A percentile compares a stretch with the other conserved stretches of the same genome.
Evolutionary conservation across 108 stramenopile species (phyloP).

Genomic region (Chaetoceros muelleri): DNA sequence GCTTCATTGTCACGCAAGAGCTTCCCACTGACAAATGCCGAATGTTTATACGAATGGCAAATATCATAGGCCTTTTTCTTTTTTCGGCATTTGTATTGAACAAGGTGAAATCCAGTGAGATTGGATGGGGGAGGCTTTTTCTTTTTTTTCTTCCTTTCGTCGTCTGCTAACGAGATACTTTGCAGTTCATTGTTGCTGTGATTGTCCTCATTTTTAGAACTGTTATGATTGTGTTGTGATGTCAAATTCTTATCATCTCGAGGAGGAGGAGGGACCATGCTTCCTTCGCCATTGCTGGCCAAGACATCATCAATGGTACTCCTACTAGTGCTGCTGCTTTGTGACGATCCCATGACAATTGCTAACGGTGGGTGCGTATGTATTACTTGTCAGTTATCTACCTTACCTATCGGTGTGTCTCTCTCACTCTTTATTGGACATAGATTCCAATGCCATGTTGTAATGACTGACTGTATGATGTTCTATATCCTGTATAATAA

Average conservation of each 20-base stretch:
- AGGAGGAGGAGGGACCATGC: no score
- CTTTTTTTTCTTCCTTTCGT: not conserved
- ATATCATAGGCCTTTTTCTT: constrained; percentile 26
- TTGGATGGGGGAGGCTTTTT: not conserved
- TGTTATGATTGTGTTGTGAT: not conserved
- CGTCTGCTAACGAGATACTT: not conserved
- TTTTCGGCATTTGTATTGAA: constrained; percentile 36
- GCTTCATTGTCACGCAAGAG: constrained; percentile 20
- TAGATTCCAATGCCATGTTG: no score
- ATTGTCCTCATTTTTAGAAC: not conserved
- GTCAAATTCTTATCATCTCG: no score
- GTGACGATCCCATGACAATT: not conserved
- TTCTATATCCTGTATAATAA: no score
- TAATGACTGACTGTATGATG: no score
- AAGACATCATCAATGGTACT: no score
- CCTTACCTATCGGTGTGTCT: no score
- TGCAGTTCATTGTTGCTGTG: not conserved
- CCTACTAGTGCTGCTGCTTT: no score
- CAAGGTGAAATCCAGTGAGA: constrained; percentile 20
- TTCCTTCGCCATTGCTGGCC: no score
- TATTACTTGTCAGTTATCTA: no score
- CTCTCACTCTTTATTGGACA: no score
- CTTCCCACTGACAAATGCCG: constrained; percentile 25
- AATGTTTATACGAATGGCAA: constrained; percentile 24
- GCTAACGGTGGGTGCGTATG: constrained; percentile 30